Evolutionary conservation across 2,329 filamentous ascomycete genomes (phyloP), one percentile per base, ranked within the genome.

Genomic region (Albifimbria verrucaria): DNA sequence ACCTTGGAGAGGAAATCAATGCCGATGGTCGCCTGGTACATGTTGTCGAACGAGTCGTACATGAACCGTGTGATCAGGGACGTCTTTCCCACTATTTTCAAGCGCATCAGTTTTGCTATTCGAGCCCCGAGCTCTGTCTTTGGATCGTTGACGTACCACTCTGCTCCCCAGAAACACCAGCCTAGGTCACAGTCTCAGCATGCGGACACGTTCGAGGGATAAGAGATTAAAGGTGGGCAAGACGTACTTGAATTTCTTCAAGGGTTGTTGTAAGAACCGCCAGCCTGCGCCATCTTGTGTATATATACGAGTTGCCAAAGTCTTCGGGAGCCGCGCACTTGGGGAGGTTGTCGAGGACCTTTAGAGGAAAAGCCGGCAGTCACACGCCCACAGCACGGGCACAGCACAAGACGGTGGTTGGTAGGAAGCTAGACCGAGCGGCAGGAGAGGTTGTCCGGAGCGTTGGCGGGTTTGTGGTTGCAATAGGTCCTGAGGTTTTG

Each of bases 21-120:
- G 68, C 94, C 94, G 69, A 99, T 97, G 39, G 94, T 99, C 53
- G 94, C 94, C 76, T 99, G 94, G 78, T 99, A 99, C 81, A 93
- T 97, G 77, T 96, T 97, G 80, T 99, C 94, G 80, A 99, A 99
- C 47, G 94, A 97, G 76, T 99, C 94, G 81, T 99, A 99, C 94
- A 99, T 99, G 81, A 99, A 99, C 60, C 94, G 88, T 61, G 94
- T 99, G 72, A 99, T 99, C 65, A 99, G 78, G 57, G 94, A 99
- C 26, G 94, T 99, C 79, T 99, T 99, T 70, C 94, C 94, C 65
- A 99, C 94, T 97, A 71, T 59, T 55, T 50, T 50, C 48, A 48
- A 56, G 32, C 47, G 44, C 46, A 48, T 70, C 59, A 68, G 69
- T 61, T 51, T 55, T 44, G 46, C 51, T 48, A 51, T 50, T 49